Base-by-base conservation (phyloP, 176 grass and related monocot species). In the Oryza nivara region DNA sequence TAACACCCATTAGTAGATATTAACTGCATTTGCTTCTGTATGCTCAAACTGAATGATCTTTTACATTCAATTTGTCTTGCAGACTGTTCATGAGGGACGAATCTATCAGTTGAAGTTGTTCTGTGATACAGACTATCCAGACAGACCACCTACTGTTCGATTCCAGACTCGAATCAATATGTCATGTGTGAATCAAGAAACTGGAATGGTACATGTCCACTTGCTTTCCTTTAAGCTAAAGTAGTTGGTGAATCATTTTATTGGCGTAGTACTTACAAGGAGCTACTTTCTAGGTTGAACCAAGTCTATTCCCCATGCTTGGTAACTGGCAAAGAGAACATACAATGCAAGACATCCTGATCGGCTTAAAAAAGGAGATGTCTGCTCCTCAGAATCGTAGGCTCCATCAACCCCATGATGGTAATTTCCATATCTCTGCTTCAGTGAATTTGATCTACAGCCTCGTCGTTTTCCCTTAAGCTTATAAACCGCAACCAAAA, bases 291-390 rank as follows among this genome's bases (percentile, higher is more conserved):
- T 88, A 95, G 95, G 95, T 97, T 80, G 95, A 97, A 43, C 92
- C 92, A 73, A 80, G 56, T 36, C 76, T 88, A 49, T 93, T 97
- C 80, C 92, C 91, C 5, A 97, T 93, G 95, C 95, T 97, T 88
- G 91, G 84, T 51, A 92, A 88, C 43, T 97, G 95, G 95, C 72
- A 88, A 68, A 95, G 92, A 76, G 92, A 95, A 73, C 68, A 91
- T 84, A 93, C 95, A 72, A 97, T 97, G 92, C 92, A 97, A 79
- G 92, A 97, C 74, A 85, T 97, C 63, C 67, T 97, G 45, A 85
- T 70, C 44, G 82, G 75, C 76, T 86, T 97, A 77, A 97, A 97
- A 75, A 97, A 88, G 85, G 92, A 92, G 73, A 97, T 95, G 95
- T 93, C 92, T 19, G 36, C 95, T 81, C 87, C 92, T 72, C 95